phyloP scores from a whole-genome alignment of 129 eudicot genomes.

The Saposhnikovia divaricata region DNA sequence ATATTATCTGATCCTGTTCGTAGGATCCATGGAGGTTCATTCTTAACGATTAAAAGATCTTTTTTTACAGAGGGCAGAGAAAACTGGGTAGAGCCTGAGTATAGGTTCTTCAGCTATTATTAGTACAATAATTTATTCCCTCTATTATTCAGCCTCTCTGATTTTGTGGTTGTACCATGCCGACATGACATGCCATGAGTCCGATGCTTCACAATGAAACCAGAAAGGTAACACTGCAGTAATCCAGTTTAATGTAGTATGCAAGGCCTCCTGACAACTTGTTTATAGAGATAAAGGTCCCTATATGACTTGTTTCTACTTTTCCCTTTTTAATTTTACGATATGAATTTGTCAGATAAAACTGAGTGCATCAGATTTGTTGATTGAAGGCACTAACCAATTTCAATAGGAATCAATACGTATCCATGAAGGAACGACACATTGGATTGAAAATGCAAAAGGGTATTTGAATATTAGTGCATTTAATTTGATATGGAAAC shows the following conservation, averaged over 20 bases:
- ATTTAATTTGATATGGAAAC: not conserved
- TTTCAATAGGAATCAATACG: not conserved
- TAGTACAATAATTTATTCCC: not conserved
- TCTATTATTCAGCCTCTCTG: not conserved
- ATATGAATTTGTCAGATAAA: not conserved
- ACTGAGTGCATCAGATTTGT: not conserved
- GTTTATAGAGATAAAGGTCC: not conserved
- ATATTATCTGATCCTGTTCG: not conserved
- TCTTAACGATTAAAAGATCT: not conserved
- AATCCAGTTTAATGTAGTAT: not conserved
- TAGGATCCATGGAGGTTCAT: not conserved
- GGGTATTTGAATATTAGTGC: not conserved
- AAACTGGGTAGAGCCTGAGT: not conserved
- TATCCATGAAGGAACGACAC: not conserved
- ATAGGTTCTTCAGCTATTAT: not conserved
- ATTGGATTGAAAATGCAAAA: not conserved
- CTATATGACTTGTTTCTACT: not conserved
- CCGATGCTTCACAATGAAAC: not conserved
- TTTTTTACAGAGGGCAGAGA: not conserved
- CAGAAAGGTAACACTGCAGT: not conserved
- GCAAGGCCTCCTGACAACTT: not conserved
- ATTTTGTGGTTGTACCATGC: not conserved
- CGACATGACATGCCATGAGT: not conserved
- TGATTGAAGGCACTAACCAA: not conserved
- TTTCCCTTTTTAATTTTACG: not conserved